Evolutionary conservation across 176 grass and related monocot genomes (phyloP).

Genomic region (Alloteropsis semialata): DNA sequence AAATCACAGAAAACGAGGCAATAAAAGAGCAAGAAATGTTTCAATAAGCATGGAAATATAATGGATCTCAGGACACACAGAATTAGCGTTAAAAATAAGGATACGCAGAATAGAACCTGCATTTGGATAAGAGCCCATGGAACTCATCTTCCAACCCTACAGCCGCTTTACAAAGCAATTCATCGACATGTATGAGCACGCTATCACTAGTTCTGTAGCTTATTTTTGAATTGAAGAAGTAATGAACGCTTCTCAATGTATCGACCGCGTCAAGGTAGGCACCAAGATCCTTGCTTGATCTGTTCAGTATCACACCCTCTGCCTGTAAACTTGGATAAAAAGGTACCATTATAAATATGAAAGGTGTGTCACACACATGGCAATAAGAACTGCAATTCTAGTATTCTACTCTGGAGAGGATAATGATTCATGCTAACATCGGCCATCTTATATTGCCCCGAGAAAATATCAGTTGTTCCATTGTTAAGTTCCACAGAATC

Average conservation of each 20-base stretch:
- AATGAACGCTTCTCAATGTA: slow-evolving; percentile 35
- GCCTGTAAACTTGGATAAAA: slow-evolving; percentile 6
- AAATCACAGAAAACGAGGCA: background rate
- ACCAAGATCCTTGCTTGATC: slow-evolving; percentile 42
- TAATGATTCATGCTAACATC: too few species aligned
- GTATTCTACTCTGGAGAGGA: background rate
- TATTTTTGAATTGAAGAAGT: slow-evolving; percentile 46
- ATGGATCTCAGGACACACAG: background rate
- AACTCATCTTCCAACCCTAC: slow-evolving; percentile 55
- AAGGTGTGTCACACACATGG: background rate
- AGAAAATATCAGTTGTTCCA: background rate
- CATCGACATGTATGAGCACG: slow-evolving; percentile 30
- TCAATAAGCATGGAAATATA: background rate
- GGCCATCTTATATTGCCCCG: too few species aligned
- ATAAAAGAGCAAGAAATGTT: background rate
- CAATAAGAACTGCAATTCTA: background rate
- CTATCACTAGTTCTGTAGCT: slow-evolving; percentile 20
- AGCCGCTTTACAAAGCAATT: slow-evolving; percentile 42
- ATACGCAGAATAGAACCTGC: slow-evolving; percentile 39
- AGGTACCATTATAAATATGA: background rate
- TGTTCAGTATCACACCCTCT: slow-evolving; percentile 46
- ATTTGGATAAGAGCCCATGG: slow-evolving; percentile 36
- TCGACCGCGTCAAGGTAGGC: slow-evolving; percentile 52
- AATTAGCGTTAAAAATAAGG: too few species aligned
- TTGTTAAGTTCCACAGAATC: too few species aligned